These are phyloP conservation scores for Graphilbum sp. DNA, from an alignment of 2,329 filamentous ascomycete species.

Conservation along the genomic window DNA sequence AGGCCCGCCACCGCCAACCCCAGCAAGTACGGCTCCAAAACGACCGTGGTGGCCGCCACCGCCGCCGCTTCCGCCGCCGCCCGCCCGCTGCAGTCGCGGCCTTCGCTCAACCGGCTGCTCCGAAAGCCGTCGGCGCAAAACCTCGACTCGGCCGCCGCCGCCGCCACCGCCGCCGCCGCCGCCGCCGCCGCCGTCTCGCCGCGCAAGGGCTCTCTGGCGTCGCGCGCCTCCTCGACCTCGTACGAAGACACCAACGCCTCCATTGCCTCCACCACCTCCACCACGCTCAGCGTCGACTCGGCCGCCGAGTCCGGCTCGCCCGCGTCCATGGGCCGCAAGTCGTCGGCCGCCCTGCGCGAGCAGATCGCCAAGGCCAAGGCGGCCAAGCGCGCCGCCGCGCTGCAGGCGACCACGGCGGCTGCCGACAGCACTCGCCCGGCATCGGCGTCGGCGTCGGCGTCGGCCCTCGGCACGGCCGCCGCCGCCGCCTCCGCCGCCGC, in stretches of 20 bases:
- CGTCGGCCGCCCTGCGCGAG: conserved; percentile 67
- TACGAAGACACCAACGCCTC: conserved; percentile 20
- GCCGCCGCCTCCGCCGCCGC: too few species aligned
- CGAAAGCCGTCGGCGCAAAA: conserved; percentile 36
- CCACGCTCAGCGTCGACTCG: conserved; percentile 19
- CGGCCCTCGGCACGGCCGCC: neutral
- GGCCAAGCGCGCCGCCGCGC: conserved; percentile 42
- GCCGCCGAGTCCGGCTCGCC: conserved; percentile 6
- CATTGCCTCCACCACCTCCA: conserved; percentile 20
- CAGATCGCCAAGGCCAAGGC: conserved; percentile 90
- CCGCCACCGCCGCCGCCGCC: conserved; percentile 7
- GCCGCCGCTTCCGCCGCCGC: too few species aligned
- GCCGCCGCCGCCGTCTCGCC: conserved; percentile 14
- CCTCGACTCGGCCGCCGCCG: conserved; percentile 13
- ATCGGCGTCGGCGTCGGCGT: neutral
- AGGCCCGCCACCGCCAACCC: conserved; percentile 5
- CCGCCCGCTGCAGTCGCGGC: conserved; percentile 30
- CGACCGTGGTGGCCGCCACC: too few species aligned
- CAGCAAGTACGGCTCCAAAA: conserved; percentile 24
- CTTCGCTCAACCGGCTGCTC: conserved; percentile 36
- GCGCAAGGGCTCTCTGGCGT: conserved; percentile 22
- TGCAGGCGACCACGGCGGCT: conserved; percentile 6
- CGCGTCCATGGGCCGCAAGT: conserved; percentile 32
- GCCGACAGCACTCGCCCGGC: too few species aligned
- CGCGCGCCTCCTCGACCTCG: conserved; percentile 22